Percentiles rank a stretch among this genome's conserved stretches.
Conservation (phyloP, 441 rosid genomes). For the Cnidoscolus chayamansa region DNA sequence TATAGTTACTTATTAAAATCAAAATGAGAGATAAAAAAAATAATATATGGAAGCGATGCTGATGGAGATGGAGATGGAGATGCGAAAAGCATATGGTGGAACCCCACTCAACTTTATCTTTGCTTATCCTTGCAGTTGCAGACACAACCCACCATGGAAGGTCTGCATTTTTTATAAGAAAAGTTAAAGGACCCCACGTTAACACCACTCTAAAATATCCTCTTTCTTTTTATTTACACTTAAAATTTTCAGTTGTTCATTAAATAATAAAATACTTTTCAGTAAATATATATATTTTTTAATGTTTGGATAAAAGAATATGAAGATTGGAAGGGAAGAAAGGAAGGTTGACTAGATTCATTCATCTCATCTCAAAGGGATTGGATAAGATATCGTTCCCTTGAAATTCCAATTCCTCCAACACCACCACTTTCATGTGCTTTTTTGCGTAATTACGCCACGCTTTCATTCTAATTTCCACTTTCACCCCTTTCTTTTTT, state of each 20-base stretch:
- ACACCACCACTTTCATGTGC: slow-evolving; percentile 27
- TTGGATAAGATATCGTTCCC: slow-evolving; percentile 23
- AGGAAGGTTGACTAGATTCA: slow-evolving; percentile 22
- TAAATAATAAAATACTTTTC: too few species aligned
- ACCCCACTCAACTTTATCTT: slow-evolving; percentile 43
- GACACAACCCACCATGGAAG: slow-evolving; percentile 35
- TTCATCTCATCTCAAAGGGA: not conserved
- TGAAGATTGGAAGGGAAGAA: too few species aligned
- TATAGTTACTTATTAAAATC: too few species aligned
- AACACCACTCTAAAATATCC: slow-evolving; percentile 14
- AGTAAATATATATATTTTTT: too few species aligned
- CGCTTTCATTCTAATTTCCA: too few species aligned
- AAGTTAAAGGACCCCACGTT: not conserved
- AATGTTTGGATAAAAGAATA: too few species aligned
- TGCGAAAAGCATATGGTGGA: slow-evolving; percentile 17
- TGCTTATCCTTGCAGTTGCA: slow-evolving; percentile 29
- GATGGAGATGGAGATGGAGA: too few species aligned
- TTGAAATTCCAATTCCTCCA: slow-evolving; percentile 14
- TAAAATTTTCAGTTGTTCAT: too few species aligned
- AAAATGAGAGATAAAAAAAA: too few species aligned
- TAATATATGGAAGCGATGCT: too few species aligned
- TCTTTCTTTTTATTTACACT: not conserved
- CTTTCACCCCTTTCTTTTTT: too few species aligned
- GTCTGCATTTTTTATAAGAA: slow-evolving; percentile 6
- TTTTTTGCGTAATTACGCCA: too few species aligned